Evolutionary conservation across 2,329 filamentous ascomycete genomes (phyloP), one percentile per base, ranked within the genome.

Genomic region (Myriosclerotinia duriaeana): DNA sequence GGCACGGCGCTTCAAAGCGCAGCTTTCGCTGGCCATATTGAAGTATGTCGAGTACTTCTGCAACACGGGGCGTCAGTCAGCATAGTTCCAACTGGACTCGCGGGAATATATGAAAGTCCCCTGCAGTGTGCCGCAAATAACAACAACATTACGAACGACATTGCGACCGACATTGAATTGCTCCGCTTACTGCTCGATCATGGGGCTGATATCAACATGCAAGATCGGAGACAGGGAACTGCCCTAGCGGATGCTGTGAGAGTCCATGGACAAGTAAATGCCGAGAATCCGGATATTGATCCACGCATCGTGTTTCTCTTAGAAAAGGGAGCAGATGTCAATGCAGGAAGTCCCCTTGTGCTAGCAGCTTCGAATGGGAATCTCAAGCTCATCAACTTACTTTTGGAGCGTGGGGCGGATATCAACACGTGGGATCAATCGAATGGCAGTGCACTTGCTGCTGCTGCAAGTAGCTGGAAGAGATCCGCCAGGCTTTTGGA

Each of bases 381-480:
- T 36, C 5, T 22, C 5, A 48, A 22, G 6, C 46, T 48, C 46
- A 54, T 67, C 5, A 48, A 65, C 38, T 30, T 70, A 6, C 44
- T 71, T 12, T 22, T 71, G n/a, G 67, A 68, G 2, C 46, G 40
- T 12, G 69, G 68, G 17, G 67, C 67, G 22, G 38, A 58, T 42
- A 58, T 42, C 15, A 42, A 58, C 6, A 40, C 38, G 12, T 40
- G 38, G 30, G 30, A 34, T 34, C 3, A 12, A 9, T 40, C 6
- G 6, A 9, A 40, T 40, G 38, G 12, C 8, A 40, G 38, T 40
- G 38, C 12, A 8, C 12, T 40, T 9, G 38, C 38, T 40, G 38
- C 38, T 9, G 38, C 38, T 9, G 8, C 8, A 3, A 40, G 6
- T 40, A 40, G 38, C 38, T 12, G 12, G 38, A 40, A 40, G 30